Percentiles rank a stretch among this genome's conserved stretches.
These are phyloP conservation scores for Teratosphaeria destructans DNA, from an alignment of 2,329 filamentous ascomycete species.

Conservation along the genomic window DNA sequence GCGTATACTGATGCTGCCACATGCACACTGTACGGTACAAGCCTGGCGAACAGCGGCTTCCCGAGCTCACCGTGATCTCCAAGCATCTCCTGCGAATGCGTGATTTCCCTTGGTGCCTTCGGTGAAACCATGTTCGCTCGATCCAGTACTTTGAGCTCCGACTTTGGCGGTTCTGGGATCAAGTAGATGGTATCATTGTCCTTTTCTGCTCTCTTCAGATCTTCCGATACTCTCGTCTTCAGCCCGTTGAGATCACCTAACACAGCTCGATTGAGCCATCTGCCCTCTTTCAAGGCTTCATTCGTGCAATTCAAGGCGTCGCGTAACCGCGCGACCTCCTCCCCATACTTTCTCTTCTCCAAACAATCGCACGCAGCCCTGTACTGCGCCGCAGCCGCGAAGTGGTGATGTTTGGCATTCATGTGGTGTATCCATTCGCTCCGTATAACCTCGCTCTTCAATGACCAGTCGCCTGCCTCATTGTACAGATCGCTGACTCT, in stretches of 20 bases:
- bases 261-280: constrained; percentile 72
- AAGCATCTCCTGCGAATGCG: constrained; percentile 67
- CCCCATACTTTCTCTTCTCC: constrained; percentile 88
- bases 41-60: constrained; percentile 72
- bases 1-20: constrained; percentile 92
- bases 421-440: constrained; percentile 97
- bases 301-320: constrained; percentile 76
- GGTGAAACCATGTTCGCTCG: constrained; percentile 80
- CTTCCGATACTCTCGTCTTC: constrained; percentile 73
- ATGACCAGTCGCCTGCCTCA: constrained; percentile 69
- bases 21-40: constrained; percentile 93
- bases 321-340: constrained; percentile 77
- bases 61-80: constrained; percentile 66
- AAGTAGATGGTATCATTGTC: constrained; percentile 96
- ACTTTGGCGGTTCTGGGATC: constrained; percentile 72
- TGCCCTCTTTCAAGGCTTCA: constrained; percentile 75
- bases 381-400: constrained; percentile 90
- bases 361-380: constrained; percentile 81
- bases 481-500: constrained; percentile 87
- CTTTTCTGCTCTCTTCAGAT: constrained; percentile 83
- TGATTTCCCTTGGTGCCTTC: constrained; percentile 70
- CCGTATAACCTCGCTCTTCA: constrained; percentile 81
- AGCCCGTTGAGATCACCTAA: constrained; percentile 71
- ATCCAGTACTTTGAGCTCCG: constrained; percentile 75
- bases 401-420: constrained; percentile 94